Base-by-base conservation (phyloP, 208 protist species). In the Willaertia magna region DNA sequence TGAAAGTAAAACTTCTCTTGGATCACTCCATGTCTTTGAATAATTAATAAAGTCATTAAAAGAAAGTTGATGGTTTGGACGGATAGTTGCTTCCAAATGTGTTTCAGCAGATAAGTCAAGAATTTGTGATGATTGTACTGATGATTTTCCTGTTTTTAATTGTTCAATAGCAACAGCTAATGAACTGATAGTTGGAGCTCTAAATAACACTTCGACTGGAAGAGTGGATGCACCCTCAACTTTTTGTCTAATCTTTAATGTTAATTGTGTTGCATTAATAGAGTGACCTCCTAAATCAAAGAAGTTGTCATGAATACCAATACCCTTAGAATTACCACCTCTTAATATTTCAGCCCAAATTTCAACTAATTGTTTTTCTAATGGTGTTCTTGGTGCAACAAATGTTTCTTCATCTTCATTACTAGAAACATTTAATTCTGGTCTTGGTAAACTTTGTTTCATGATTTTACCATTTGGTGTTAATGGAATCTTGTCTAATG, bases 391-490 rank as follows among this genome's bases (percentile, higher is more conserved):
- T 85, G 44, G 76, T n/a, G 55, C 44, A n/a, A 61, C 22, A 84
- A 49, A 46, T 30, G 18, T 9, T 51, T 55, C 49, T 49, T 79
- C 51, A 76, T 81, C 12, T 51, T 46, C n/a, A 40, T 26, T 86
- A 52, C 22, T 30, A 18, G 78, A 39, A 22, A 86, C 34, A 0
- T 85, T 87, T 39, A 48, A 40, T 43, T 90, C 87, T 16, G 91
- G 90, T 40, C n/a, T 82, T 47, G 89, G 90, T 39, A 93, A 76
- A 34, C 46, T 87, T 34, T 43, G 20, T 34, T 59, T 81, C 43
- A 93, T 90, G 67, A 93, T 92, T 82, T 93, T 93, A n/a, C 90
- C 91, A 59, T 93, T 93, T 30, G 91, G 91, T 40, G 91, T 93
- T 14, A 93, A 61, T 52, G 91, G 91, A 74, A 93, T 88, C 43